Base-by-base conservation (phyloP, 177 flowering plant species). In the Vitis hybrid region DNA sequence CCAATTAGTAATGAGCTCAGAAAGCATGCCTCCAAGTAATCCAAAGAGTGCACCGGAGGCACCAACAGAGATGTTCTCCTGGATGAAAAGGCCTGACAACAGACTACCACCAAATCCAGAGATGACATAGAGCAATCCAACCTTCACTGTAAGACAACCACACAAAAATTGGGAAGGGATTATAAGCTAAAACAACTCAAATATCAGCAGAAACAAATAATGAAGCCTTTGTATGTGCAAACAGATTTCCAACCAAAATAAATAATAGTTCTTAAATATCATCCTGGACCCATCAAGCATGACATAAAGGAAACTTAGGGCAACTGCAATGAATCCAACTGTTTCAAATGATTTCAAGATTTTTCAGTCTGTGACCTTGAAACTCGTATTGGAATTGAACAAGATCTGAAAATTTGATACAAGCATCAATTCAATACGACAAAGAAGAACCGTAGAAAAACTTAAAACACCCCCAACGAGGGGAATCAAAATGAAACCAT, bases 11-110 rank as follows among this genome's bases (percentile, higher is more conserved):
- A 88, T 78, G 58, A 88, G 79, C 64, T 88, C 92, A 58, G 92
- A 87, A 19, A 88, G 88, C 92, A 86, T 87, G 62, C 74, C 81
- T 49, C 92, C 90, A 13, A 88, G 83, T 60, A 88, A 78, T 30
- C 90, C 90, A 70, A 88, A 88, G 67, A 88, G 76, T 1, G 92
- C 92, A 77, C 92, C 92, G 64, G 90, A 87, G 54, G 90, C 89
- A 67, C 90, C 89, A 64, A 88, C 92, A 50, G 92, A 88, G 40
- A 87, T 85, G 60, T 70, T 80, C 32, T 74, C 58, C 57, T 80
- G 81, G 56, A 85, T 62, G 69, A 86, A 85, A 51, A 87, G 85
- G 60, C 80, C 84, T 27, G 92, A 88, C 52, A 88, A 13, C 68
- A 88, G 32, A 68, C 90, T 87, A 52, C 92, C 92, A 46, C 92